A percentile compares a stretch with the other conserved stretches of the same genome.
These are phyloP conservation scores for Clarkia xantiana DNA, from an alignment of 345 rosid genomes.

Conservation along the genomic window DNA sequence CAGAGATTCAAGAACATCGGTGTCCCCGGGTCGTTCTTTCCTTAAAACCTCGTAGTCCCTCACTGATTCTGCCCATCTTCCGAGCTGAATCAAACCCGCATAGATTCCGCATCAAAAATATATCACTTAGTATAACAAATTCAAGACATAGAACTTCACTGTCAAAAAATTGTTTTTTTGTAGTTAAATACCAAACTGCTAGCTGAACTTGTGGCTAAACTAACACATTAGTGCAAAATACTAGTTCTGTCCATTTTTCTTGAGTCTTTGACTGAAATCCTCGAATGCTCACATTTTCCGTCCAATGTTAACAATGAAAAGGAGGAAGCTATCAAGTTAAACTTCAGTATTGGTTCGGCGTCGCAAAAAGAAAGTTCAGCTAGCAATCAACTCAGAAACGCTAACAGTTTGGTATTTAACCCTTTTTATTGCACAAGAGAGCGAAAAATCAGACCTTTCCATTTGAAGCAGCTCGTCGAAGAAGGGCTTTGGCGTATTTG, in stretches of 20 bases:
- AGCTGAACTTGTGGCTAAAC: no score
- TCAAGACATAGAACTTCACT: not conserved
- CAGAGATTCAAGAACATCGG: conserved; percentile 61
- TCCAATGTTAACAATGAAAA: no score
- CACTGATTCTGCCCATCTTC: conserved; percentile 76
- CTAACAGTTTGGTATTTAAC: not conserved
- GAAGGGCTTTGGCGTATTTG: conserved; percentile 68
- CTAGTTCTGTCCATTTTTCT: no score
- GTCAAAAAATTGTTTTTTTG: not conserved
- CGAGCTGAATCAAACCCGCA: conserved; percentile 27
- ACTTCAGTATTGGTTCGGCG: no score
- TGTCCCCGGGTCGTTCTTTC: conserved; percentile 73
- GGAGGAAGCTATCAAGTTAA: no score
- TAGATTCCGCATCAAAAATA: conserved; percentile 2
- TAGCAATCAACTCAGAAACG: no score
- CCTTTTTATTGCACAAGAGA: no score
- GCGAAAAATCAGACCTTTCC: conserved; percentile 38
- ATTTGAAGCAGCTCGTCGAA: conserved; percentile 81
- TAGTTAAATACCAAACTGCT: no score
- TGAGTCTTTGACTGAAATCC: no score
- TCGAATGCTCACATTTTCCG: no score
- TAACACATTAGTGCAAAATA: not conserved
- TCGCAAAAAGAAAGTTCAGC: no score
- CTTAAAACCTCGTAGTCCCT: conserved; percentile 72
- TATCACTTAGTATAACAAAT: not conserved